Conservation (phyloP, 345 rosid genomes). For the Populus simonii region DNA sequence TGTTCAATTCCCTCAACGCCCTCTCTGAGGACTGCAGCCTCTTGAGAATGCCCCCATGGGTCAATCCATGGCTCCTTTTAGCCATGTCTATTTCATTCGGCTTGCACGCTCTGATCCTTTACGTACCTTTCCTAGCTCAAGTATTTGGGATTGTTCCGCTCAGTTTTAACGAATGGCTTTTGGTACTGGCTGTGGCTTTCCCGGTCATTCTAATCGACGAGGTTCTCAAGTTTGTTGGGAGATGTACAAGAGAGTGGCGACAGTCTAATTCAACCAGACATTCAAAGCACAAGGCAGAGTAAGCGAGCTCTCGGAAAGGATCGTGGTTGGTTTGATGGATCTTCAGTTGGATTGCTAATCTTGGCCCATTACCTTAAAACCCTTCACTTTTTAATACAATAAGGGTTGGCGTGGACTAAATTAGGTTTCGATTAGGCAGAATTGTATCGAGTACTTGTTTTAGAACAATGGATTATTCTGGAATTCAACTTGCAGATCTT, state of each 20-base stretch:
- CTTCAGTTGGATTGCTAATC: not conserved
- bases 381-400: not conserved
- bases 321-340: not conserved
- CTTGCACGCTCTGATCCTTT: conserved; percentile 77
- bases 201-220: conserved; percentile 89
- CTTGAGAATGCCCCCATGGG: conserved; percentile 95
- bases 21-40: conserved; percentile 88
- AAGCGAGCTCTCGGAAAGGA: not conserved
- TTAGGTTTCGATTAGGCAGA: conserved; percentile 6
- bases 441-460: not conserved
- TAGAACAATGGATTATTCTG: not conserved
- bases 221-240: conserved; percentile 74
- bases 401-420: not conserved
- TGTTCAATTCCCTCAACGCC: conserved; percentile 95
- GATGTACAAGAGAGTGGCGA: conserved; percentile 47
- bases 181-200: conserved; percentile 70
- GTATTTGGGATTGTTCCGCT: conserved; percentile 81
- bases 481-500: not conserved
- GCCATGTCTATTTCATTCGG: conserved; percentile 86
- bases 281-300: conserved; percentile 61
- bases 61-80: conserved; percentile 74
- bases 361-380: not conserved
- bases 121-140: conserved; percentile 80
- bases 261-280: conserved; percentile 27
- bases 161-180: conserved; percentile 80